A percentile compares a stretch with the other conserved stretches of the same genome.
Evolutionary conservation across 352 stramenopile species (phyloP).

Genomic region (Pythium scleroteichum): DNA sequence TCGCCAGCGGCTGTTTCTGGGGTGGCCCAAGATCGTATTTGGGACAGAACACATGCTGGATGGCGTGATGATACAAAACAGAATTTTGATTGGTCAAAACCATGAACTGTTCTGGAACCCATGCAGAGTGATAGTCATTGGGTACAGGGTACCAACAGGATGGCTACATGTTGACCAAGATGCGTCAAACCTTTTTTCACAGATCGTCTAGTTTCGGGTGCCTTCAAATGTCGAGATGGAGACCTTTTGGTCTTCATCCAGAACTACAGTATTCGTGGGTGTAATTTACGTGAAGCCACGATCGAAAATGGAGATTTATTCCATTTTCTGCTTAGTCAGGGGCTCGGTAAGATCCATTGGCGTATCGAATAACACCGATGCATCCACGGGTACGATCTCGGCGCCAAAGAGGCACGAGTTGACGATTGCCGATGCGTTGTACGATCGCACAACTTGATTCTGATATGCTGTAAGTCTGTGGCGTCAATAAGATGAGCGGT

Average conservation of each 20-base stretch:
- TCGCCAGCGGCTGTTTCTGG: slow-evolving; percentile 4
- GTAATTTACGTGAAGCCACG: too few species aligned
- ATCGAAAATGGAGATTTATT: slow-evolving; percentile 5
- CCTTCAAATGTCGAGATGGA: too few species aligned
- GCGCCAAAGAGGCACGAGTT: slow-evolving; percentile 27
- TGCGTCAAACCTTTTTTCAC: too few species aligned
- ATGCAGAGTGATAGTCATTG: neutral
- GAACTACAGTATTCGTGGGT: too few species aligned
- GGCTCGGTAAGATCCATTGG: neutral
- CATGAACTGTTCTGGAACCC: neutral
- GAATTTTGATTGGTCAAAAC: neutral
- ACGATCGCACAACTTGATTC: slow-evolving; percentile 8
- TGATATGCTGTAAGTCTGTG: slow-evolving; percentile 20
- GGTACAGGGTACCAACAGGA: neutral
- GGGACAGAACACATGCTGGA: neutral
- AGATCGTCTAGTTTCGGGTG: too few species aligned
- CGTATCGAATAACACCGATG: slow-evolving; percentile 10
- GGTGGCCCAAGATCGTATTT: slow-evolving; percentile 6
- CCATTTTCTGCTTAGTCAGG: slow-evolving; percentile 8
- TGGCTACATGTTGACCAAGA: neutral
- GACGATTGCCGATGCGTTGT: slow-evolving; percentile 16
- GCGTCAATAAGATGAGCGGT: neutral
- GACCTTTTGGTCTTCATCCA: too few species aligned
- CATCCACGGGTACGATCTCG: slow-evolving; percentile 9
- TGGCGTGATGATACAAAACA: slow-evolving; percentile 12